phyloP scores from a whole-genome alignment of 768 basidiomycete species.

The Leccinum sublutescens region DNA sequence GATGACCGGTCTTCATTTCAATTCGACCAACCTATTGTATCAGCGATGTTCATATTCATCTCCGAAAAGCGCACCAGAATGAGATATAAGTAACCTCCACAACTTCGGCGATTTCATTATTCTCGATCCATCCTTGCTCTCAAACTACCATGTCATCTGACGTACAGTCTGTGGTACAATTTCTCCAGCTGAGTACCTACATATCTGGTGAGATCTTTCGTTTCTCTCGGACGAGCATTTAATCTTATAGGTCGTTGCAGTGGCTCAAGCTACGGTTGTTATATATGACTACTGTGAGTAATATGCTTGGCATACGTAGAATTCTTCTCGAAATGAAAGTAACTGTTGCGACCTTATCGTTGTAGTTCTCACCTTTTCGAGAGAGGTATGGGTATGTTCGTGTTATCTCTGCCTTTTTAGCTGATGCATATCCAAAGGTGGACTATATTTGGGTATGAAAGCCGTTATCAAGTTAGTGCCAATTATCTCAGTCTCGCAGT shows the following conservation, averaged over 20 bases:
- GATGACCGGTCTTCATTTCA: too few relatives aligned
- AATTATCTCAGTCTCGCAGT: too few relatives aligned
- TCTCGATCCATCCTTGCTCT: background rate
- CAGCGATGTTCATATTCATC: too few relatives aligned
- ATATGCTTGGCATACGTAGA: background rate
- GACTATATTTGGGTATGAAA: too few relatives aligned
- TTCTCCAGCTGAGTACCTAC: background rate
- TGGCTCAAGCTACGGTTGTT: background rate
- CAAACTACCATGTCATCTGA: background rate
- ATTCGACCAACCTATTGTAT: too few relatives aligned
- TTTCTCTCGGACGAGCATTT: background rate
- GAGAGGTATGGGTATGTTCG: background rate
- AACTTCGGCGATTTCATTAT: background rate
- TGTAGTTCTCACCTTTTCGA: background rate
- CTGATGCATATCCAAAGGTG: too few relatives aligned
- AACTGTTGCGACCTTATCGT: background rate
- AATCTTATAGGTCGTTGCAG: background rate
- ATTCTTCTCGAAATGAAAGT: background rate
- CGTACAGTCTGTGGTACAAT: background rate
- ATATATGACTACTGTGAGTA: background rate
- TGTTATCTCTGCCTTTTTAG: too few relatives aligned
- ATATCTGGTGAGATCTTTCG: background rate
- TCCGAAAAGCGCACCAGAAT: too few relatives aligned
- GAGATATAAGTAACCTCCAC: background rate
- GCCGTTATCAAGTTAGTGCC: too few relatives aligned